Base-by-base conservation (phyloP, 225 moss, liverwort and hornwort species). In the Rhytidiadelphus loreus region DNA sequence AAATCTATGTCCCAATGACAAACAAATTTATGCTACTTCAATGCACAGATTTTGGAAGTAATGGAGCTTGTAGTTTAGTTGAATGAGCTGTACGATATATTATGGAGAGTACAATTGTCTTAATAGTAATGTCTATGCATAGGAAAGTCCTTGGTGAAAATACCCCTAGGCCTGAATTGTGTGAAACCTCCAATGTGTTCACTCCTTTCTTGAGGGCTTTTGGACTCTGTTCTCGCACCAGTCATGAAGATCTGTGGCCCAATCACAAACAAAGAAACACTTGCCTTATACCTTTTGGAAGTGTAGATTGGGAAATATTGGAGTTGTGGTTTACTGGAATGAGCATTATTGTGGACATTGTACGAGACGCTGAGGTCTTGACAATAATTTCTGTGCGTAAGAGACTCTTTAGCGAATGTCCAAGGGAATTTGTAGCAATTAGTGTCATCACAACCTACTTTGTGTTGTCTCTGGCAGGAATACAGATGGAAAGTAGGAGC, bases 401-500 rank as follows among this genome's bases (percentile, higher is more conserved):
- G 84, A 80, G n/a, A 44, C 20, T 62, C 6, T 32, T 86, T 23
- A 15, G 65, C 4, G 39, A 82, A 81, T 81, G 65, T 81, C 26
- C 44, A 15, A 64, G 57, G 77, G 77, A 83, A 28, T 81, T 81
- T 33, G 39, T 74, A 46, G 85, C 29, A 39, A 82, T 37, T 52
- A 25, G 19, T 83, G 64, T 80, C 37, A 86, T 89, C 24, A 63
- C 65, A 77, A 76, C 66, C 50, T 76, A 44, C 63, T 69, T 44
- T 82, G 73, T 81, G 82, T 82, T 88, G 73, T 85, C 56, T 89
- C 76, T 81, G 83, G 90, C 96, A 97, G 98, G 96, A 96, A 35
- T 97, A 96, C 86, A 93, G 95, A 90, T 98, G 97, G 95, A 97
- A 98, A 90, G 77, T 95, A 71, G 96, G 96, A 88, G 95, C 95